Percentiles rank a stretch among this genome's conserved stretches.
These are phyloP conservation scores for Eutrema heterophyllum DNA, from an alignment of 345 rosid species.

Conservation along the genomic window DNA sequence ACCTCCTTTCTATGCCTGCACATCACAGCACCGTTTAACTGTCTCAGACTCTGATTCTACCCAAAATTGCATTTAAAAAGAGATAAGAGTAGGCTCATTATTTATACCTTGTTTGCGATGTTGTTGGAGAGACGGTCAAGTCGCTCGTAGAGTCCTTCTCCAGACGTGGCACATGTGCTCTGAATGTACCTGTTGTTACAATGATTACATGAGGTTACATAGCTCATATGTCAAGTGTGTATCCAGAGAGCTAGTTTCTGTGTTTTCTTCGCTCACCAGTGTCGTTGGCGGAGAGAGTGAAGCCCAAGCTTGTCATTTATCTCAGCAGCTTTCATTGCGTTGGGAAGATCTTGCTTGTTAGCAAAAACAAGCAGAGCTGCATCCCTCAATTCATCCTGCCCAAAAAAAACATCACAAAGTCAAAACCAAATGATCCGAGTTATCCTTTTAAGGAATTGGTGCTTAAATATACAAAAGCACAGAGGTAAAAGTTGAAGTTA, in stretches of 20 bases:
- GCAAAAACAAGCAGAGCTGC: slow-evolving; percentile 67
- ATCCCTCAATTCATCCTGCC: slow-evolving; percentile 70
- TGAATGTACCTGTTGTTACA: slow-evolving; percentile 72
- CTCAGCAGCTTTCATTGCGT: slow-evolving; percentile 72
- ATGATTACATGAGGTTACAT: too few relatives aligned
- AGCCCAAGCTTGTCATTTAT: slow-evolving; percentile 73
- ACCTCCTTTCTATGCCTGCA: slow-evolving; percentile 26
- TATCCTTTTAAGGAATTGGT: too few relatives aligned
- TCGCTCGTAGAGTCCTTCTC: slow-evolving; percentile 93
- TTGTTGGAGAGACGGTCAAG: slow-evolving; percentile 97
- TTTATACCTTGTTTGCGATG: slow-evolving; percentile 95
- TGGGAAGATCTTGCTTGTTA: slow-evolving; percentile 72
- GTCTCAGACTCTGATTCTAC: not conserved
- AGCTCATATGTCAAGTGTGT: too few relatives aligned
- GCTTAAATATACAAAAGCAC: too few relatives aligned
- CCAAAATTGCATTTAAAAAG: too few relatives aligned
- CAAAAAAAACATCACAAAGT: not conserved
- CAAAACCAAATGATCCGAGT: not conserved
- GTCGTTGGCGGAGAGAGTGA: slow-evolving; percentile 71
- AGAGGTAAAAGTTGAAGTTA: too few relatives aligned
- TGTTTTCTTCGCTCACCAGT: slow-evolving; percentile 41
- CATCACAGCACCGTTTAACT: not conserved
- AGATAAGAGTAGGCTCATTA: too few relatives aligned
- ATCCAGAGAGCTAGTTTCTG: not conserved
- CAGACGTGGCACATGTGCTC: slow-evolving; percentile 97